Conservation (phyloP, 2,329 filamentous ascomycete genomes). For the Aspergillus sp. region DNA sequence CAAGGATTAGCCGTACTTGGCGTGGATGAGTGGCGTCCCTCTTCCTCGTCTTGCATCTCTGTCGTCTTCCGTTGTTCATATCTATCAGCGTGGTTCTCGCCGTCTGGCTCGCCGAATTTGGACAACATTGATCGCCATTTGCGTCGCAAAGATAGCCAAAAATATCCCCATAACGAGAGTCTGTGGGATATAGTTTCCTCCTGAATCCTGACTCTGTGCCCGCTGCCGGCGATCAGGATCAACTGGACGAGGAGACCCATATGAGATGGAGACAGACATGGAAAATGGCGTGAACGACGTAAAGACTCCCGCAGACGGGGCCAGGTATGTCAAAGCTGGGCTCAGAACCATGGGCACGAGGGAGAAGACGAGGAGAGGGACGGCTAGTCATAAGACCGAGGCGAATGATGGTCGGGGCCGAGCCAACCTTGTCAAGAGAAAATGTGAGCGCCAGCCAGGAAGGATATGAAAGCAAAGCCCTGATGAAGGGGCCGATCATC, state of each 20-base stretch:
- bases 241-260: constrained; percentile 24
- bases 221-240: constrained; percentile 7
- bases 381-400: constrained; percentile 49
- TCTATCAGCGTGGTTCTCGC: constrained; percentile 14
- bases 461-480: constrained; percentile 8
- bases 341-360: constrained; percentile 32
- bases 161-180: constrained; percentile 37
- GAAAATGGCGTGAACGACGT: constrained; percentile 38
- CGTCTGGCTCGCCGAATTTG: constrained; percentile 30
- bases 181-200: constrained; percentile 32
- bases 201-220: constrained; percentile 10
- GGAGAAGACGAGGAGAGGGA: constrained; percentile 39
- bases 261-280: constrained; percentile 41
- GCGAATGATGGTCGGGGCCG: constrained; percentile 35
- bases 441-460: constrained; percentile 14
- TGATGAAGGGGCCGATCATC: background rate
- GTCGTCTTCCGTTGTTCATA: constrained; percentile 1
- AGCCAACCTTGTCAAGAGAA: constrained; percentile 29
- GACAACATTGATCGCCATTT: constrained; percentile 32
- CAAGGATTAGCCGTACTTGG: constrained; percentile 1
- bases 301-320: constrained; percentile 29
- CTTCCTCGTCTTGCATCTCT: constrained; percentile 16
- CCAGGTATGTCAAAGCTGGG: constrained; percentile 24
- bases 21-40: constrained; percentile 10
- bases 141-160: constrained; percentile 32